phyloP scores from a whole-genome alignment of 2,329 filamentous ascomycete species.

The Elsinoe ampelina region DNA sequence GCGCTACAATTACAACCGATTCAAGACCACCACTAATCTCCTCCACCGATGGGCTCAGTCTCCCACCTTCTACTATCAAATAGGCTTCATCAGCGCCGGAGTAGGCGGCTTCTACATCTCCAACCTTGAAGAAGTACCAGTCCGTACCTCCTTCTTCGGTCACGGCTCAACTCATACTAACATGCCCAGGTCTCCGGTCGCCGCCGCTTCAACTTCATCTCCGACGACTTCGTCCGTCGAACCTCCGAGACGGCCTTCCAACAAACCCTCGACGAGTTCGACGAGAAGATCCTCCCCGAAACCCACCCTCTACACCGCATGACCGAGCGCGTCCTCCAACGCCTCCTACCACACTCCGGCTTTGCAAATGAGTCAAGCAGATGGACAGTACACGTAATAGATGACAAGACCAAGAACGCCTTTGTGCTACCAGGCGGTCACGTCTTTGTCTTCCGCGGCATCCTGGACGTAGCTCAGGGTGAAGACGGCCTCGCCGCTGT shows the following conservation, averaged over 20 bases:
- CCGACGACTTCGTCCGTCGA: constrained; percentile 48
- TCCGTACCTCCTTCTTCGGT: constrained; percentile 18
- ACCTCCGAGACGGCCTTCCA: constrained; percentile 48
- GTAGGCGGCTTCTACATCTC: constrained; percentile 52
- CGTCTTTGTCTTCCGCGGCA: constrained; percentile 69
- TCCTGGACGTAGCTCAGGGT: constrained; percentile 56
- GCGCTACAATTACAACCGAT: constrained; percentile 26
- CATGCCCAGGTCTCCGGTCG: constrained; percentile 51
- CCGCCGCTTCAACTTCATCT: constrained; percentile 62
- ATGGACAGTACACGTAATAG: constrained; percentile 69
- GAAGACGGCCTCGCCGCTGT: constrained; percentile 66
- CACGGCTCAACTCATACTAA: not conserved
- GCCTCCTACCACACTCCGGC: constrained; percentile 59
- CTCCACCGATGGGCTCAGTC: constrained; percentile 32
- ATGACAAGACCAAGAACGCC: constrained; percentile 59
- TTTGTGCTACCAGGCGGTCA: constrained; percentile 71
- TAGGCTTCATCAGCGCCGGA: constrained; percentile 33
- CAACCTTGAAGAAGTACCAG: constrained; percentile 63
- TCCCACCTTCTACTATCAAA: constrained; percentile 40
- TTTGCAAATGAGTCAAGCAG: constrained; percentile 39
- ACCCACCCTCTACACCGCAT: constrained; percentile 47
- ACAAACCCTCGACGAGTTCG: constrained; percentile 47
- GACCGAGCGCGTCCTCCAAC: constrained; percentile 56
- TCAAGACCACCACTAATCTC: constrained; percentile 20
- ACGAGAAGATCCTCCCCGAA: constrained; percentile 48